Conservation (phyloP, 164 flowering plant genomes). For the Chimonanthus praecox region DNA sequence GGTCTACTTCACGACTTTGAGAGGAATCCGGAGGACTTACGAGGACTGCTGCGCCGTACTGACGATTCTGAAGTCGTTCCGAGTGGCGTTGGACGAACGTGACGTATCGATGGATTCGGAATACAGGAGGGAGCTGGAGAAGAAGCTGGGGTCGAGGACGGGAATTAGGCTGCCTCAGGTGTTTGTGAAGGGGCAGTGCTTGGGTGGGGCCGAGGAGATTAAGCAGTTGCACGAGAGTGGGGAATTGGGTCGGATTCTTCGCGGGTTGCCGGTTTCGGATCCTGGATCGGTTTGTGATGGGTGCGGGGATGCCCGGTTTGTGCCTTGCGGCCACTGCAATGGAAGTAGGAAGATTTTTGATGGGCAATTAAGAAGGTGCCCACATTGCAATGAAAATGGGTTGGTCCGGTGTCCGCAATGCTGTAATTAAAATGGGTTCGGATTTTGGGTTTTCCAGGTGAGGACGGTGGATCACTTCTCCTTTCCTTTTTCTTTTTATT, state of each 20-base stretch:
- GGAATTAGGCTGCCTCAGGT: slow-evolving; percentile 61
- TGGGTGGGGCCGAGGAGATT: slow-evolving; percentile 85
- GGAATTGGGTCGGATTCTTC: slow-evolving; percentile 55
- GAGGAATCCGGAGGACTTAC: slow-evolving; percentile 78
- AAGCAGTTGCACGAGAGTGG: slow-evolving; percentile 71
- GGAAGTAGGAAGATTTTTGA: slow-evolving; percentile 81
- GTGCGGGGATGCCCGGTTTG: slow-evolving; percentile 88
- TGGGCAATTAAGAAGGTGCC: slow-evolving; percentile 47
- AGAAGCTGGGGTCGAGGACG: slow-evolving; percentile 34
- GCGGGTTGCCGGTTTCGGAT: slow-evolving; percentile 49
- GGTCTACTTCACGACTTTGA: slow-evolving; percentile 67
- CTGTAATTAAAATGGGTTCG: slow-evolving; percentile 30
- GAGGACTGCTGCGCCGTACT: slow-evolving; percentile 78
- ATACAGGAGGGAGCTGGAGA: slow-evolving; percentile 58
- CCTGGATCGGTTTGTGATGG: slow-evolving; percentile 46
- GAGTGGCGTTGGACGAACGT: slow-evolving; percentile 75
- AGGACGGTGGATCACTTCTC: background rate
- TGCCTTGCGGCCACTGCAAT: slow-evolving; percentile 68
- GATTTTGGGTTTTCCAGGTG: background rate
- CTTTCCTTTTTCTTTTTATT: no score
- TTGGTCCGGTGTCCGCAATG: slow-evolving; percentile 74
- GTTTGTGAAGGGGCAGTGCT: slow-evolving; percentile 56
- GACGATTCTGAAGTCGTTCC: slow-evolving; percentile 61
- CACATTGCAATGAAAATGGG: slow-evolving; percentile 87
- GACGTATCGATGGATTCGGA: slow-evolving; percentile 87